Evolutionary conservation across 345 rosid species (phyloP), one percentile per base, ranked within the genome.

Genomic region (Eucalyptus marginata): DNA sequence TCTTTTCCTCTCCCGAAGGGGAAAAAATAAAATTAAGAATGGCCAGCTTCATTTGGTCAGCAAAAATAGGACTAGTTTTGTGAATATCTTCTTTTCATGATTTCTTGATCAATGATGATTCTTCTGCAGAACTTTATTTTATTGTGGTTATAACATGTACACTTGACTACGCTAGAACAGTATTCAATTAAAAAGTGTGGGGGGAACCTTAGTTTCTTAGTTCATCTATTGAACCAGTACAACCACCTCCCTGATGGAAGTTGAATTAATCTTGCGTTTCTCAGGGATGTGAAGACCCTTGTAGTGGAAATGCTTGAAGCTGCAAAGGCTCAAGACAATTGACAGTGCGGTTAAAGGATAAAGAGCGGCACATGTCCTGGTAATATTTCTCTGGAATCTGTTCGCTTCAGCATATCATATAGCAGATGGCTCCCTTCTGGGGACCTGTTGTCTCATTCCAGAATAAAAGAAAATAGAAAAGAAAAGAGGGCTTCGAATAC

Each of bases 301-400:
- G 89, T 96, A 29, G 97, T 97, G 90, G 99, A 97, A 87, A 95
- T 97, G 99, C 99, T 96, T 89, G 96, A 94, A 93, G 95, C 96
- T 90, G 98, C 96, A 6, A 92, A 91, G 88, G 89, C 94, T 58
- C 90, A 92, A 85, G 90, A 86, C 91, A 92, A 56, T 80, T 94
- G 92, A 94, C 64, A 49, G 47, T 25, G 59, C 66, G 10, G 90
- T 54, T 85, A 43, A 54, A 87, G 49, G 46, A 64, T 20, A 29
- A 68, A 59, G 49, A 87, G 47, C 24, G 0, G 29, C 88, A 27
- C 44, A 33, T 87, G 31, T 87, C 59, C 14, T 11, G 80, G 79
- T 17, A 87, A 36, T 86, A 40, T 50, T 86, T 86, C 22, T 29
- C 68, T 59, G 51, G 66, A 54, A 50, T 54, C 83, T 40, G 47